These are phyloP conservation scores for Fusarium sp. DNA, from an alignment of 2,329 filamentous ascomycete genomes.

Conservation along the genomic window DNA sequence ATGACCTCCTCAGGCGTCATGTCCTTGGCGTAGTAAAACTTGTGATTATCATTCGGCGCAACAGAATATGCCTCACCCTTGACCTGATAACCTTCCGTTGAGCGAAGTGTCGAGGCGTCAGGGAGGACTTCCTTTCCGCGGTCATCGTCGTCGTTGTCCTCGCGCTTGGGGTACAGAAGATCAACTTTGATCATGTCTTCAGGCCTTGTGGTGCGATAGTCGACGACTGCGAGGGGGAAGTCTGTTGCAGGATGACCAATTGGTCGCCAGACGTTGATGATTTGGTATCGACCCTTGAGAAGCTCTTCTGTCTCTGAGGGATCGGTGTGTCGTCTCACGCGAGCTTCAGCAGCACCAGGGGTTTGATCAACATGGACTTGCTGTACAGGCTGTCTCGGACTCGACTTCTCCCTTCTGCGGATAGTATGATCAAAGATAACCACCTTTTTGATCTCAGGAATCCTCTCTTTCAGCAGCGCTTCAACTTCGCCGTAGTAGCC, in stretches of 20 bases:
- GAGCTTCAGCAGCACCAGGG: slow-evolving; percentile 65
- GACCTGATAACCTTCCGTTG: slow-evolving; percentile 35
- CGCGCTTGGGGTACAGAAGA: slow-evolving; percentile 37
- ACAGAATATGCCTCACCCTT: slow-evolving; percentile 39
- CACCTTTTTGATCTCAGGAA: slow-evolving; percentile 67
- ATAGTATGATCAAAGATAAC: slow-evolving; percentile 80
- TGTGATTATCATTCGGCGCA: slow-evolving; percentile 31
- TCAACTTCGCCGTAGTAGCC: slow-evolving; percentile 72
- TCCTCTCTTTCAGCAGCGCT: slow-evolving; percentile 60
- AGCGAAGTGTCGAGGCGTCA: slow-evolving; percentile 17
- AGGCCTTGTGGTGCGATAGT: slow-evolving; percentile 37
- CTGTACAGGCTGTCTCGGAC: slow-evolving; percentile 72
- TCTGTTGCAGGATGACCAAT: slow-evolving; percentile 41
- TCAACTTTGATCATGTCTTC: slow-evolving; percentile 39
- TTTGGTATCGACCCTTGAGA: slow-evolving; percentile 56
- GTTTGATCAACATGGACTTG: slow-evolving; percentile 79
- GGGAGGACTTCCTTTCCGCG: slow-evolving; percentile 37
- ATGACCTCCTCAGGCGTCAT: slow-evolving; percentile 43
- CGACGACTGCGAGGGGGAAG: slow-evolving; percentile 38
- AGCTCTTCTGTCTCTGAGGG: slow-evolving; percentile 54
- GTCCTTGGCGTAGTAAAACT: slow-evolving; percentile 41
- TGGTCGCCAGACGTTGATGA: slow-evolving; percentile 60
- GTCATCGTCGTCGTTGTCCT: slow-evolving; percentile 34
- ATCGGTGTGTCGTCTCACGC: slow-evolving; percentile 67
- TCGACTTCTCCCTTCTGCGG: slow-evolving; percentile 61